Evolutionary conservation across 225 moss, liverwort and hornwort genomes (phyloP), one percentile per base, ranked within the genome.

Genomic region (Polytrichum commune): DNA sequence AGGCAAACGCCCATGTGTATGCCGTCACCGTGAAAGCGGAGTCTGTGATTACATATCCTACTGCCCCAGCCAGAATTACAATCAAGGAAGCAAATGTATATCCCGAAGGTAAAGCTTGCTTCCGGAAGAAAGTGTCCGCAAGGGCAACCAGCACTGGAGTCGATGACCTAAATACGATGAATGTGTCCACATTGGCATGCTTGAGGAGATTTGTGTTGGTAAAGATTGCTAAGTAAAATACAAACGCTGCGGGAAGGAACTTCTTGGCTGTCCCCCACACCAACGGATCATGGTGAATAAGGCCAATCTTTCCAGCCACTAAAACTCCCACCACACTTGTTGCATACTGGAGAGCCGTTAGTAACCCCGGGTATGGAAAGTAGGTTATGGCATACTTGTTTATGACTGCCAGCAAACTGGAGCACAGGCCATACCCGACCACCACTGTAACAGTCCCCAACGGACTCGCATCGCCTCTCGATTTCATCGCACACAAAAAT

Each of bases 311-410:
- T 23, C 86, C 89, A 25, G 79, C 81, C 6, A 27, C 7, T 77
- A 68, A 79, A 9, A 89, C 89, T n/a, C 86, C 89, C 5, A 24
- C 13, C 10, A 86, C 89, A 60, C 89, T 89, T 46, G 86, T 89
- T 8, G 77, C 67, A 22, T 89, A 89, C 24, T 89, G 89, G 20
- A 89, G 66, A 22, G 89, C 81, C 19, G 89, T 89, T 27, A 89
- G 86, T 62, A 86, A 63, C 8, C 86, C 79, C 8, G 89, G 89
- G 56, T 80, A 89, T 0, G 89, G 86, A n/a, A 89, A 89, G 62
- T 83, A 86, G 29, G 84, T 89, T 27, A 89, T 89, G 22, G 89
- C 89, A 55, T 86, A 89, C 81, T 89, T 89, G 81, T 89, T 89
- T 57, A 89, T 89, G 38, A 89, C 79, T 8, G 89, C 81, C 8